A percentile compares a stretch with the other conserved stretches of the same genome.
These are phyloP conservation scores for Suhomyces emberorum DNA, from an alignment of 805 yeast genomes.

Conservation along the genomic window DNA sequence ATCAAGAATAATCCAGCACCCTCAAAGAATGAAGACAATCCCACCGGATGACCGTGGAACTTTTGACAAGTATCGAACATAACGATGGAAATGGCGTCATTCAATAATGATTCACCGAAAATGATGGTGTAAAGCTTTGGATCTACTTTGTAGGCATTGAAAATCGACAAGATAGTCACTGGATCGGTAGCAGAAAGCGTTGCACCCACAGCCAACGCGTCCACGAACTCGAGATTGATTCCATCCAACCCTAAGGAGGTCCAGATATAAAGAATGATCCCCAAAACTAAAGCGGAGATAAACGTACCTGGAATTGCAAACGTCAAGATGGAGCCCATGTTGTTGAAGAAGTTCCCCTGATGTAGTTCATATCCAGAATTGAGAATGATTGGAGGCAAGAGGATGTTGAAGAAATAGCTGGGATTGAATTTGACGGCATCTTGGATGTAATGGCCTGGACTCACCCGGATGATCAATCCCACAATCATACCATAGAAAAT, in stretches of 20 bases:
- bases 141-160: slow-evolving; percentile 96
- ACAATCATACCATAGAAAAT: slow-evolving; percentile 96
- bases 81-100: slow-evolving; percentile 97
- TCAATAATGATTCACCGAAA: slow-evolving; percentile 91
- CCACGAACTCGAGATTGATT: slow-evolving; percentile 86
- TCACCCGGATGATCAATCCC: slow-evolving; percentile 82
- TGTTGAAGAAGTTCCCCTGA: slow-evolving; percentile 91
- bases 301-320: slow-evolving; percentile 98
- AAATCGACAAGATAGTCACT: slow-evolving; percentile 91
- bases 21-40: slow-evolving; percentile 75
- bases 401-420: slow-evolving; percentile 86
- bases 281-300: slow-evolving; percentile 84
- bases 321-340: slow-evolving; percentile 83
- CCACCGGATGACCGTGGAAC: slow-evolving; percentile 79
- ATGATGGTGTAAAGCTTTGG: slow-evolving; percentile 96
- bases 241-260: slow-evolving; percentile 90
- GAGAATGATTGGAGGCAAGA: slow-evolving; percentile 92
- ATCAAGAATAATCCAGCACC: slow-evolving; percentile 91
- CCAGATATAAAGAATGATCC: slow-evolving; percentile 85
- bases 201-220: slow-evolving; percentile 96
- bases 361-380: slow-evolving; percentile 96
- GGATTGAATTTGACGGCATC: slow-evolving; percentile 95
- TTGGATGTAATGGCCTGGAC: slow-evolving; percentile 97
- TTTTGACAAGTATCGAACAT: slow-evolving; percentile 98
- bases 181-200: slow-evolving; percentile 98